These are phyloP conservation scores for Thielaviopsis euricoi DNA, from an alignment of 2,329 filamentous ascomycete genomes.

Conservation along the genomic window DNA sequence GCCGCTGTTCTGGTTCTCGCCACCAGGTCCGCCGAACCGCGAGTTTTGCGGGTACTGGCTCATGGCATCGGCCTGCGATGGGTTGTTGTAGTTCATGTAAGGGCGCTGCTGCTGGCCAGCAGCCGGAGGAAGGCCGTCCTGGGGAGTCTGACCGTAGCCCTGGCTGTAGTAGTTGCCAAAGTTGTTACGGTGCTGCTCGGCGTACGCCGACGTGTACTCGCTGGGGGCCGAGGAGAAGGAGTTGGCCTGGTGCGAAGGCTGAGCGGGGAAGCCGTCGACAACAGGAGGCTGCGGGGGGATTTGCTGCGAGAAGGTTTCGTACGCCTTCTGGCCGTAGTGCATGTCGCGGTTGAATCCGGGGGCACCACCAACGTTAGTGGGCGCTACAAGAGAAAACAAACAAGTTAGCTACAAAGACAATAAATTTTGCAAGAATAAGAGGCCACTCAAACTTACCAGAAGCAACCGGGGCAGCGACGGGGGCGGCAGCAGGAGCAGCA, in stretches of 20 bases:
- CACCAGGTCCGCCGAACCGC: constrained; percentile 39
- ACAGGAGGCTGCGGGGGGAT: constrained; percentile 29
- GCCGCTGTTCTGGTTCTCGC: constrained; percentile 70
- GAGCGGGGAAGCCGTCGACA: constrained; percentile 23
- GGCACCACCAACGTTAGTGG: constrained; percentile 2
- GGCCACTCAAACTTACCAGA: not conserved
- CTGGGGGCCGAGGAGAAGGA: constrained; percentile 57
- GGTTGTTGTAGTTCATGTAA: constrained; percentile 56
- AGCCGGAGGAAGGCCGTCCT: constrained; percentile 44
- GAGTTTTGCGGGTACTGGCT: constrained; percentile 59
- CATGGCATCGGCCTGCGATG: constrained; percentile 42
- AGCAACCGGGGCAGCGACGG: constrained; percentile 15
- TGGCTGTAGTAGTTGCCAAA: constrained; percentile 51
- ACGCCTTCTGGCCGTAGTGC: constrained; percentile 39
- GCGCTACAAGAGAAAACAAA: not conserved
- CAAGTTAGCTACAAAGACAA: not conserved
- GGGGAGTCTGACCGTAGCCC: constrained; percentile 45
- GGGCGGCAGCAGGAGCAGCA: constrained; percentile 17
- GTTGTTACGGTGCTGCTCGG: constrained; percentile 55
- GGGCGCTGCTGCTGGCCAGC: constrained; percentile 33
- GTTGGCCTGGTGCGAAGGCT: constrained; percentile 41
- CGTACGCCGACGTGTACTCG: constrained; percentile 79
- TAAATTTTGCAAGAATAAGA: not conserved
- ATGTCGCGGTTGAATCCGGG: constrained; percentile 8
- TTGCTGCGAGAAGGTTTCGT: constrained; percentile 43